Evolutionary conservation across 257 asterid genomes (phyloP), one percentile per base, ranked within the genome.

Genomic region (Nicotiana noctiflora): DNA sequence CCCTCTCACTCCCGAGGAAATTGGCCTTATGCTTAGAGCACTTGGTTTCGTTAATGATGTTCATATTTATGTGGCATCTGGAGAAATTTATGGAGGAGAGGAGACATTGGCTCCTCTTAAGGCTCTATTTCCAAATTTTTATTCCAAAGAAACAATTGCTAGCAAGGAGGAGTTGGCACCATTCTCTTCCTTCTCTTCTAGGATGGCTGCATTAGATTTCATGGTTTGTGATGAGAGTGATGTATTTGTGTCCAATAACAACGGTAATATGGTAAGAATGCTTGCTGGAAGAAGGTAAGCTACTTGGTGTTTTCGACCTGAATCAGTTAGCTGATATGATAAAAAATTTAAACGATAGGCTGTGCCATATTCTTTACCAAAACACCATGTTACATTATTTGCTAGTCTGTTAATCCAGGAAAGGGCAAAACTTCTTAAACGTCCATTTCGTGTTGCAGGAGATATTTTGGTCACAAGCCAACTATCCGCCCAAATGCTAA

Each of bases 201-300:
- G 98, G 8, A 88, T 93, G 98, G 98, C 98, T 82, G 97, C 98
- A 0, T 59, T 92, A 78, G 97, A 92, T 76, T 93, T 87, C 87
- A 88, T 93, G 70, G 97, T 93, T 51, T 93, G 95, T 53, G 97
- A 93, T 76, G 91, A 91, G 84, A 92, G 95, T 55, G 91, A 91
- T 84, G 98, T 90, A 55, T 92, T 93, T 25, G 92, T 90, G 56
- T 84, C 95, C 70, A 93, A 93, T 82, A 92, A 93, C 85, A 93
- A 93, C 15, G 97, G 97, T 21, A 93, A 93, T 86, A 91, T 93
- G 97, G 97, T 94, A 14, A 89, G 85, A 86, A 90, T 93, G 63
- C 92, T 93, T 8, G 92, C 94, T 10, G 94, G 97, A 53, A 88
- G 92, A 84, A 88, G 94, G 96, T 89, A 81, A 9, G 75, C 3